Conservation (phyloP, 768 basidiomycete species). For the Macrolepiota fuliginosa region DNA sequence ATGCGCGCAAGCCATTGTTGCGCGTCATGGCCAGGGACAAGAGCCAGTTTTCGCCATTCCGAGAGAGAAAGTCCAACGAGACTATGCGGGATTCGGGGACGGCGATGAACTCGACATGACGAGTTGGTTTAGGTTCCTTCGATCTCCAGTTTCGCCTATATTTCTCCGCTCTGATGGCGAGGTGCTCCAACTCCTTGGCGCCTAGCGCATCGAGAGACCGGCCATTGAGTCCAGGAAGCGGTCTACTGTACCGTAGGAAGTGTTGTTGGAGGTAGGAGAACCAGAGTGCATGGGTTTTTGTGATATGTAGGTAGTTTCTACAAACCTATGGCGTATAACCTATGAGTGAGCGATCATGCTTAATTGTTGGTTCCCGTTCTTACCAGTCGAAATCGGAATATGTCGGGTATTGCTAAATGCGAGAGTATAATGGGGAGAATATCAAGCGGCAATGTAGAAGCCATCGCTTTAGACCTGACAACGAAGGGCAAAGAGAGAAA, state of each 20-base stretch:
- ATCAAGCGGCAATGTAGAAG: conserved; percentile 42
- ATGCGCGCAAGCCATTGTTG: conserved; percentile 23
- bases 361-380: conserved; percentile 12
- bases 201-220: conserved; percentile 32
- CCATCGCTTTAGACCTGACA: conserved; percentile 9
- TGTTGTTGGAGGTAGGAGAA: conserved; percentile 37
- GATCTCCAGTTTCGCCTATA: conserved; percentile 52
- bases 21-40: conserved; percentile 36
- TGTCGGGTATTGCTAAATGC: conserved; percentile 36
- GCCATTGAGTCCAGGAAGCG: conserved; percentile 39
- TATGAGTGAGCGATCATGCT: not conserved
- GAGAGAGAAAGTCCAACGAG: conserved; percentile 47
- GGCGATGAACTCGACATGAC: conserved; percentile 9
- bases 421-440: conserved; percentile 42
- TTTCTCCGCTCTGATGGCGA: conserved; percentile 35
- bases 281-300: conserved; percentile 53
- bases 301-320: conserved; percentile 37
- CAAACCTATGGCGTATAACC: conserved; percentile 39
- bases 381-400: conserved; percentile 49
- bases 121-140: conserved; percentile 29
- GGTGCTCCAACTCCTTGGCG: conserved; percentile 42
- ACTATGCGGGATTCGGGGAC: conserved; percentile 33
- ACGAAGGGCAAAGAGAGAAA: not conserved
- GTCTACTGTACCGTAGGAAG: conserved; percentile 40
- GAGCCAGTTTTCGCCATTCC: conserved; percentile 39